Base-by-base conservation (phyloP, 2,329 filamentous ascomycete species). In the Didymella segeticola region DNA sequence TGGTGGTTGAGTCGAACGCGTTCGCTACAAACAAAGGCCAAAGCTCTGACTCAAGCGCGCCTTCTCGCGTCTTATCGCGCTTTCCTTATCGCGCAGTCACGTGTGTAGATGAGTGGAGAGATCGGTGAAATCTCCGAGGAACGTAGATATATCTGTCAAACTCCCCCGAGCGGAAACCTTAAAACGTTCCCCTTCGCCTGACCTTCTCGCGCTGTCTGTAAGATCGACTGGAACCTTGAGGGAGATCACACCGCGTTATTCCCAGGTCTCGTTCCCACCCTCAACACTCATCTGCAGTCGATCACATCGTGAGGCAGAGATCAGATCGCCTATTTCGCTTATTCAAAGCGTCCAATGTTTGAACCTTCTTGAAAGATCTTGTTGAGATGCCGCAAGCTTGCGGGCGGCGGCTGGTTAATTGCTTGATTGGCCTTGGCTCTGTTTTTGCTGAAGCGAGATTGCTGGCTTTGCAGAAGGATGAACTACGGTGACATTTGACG, bases 21-120 rank as follows among this genome's bases (percentile, higher is more conserved):
- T 36, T 20, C n/a, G n/a, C 27, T 14, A 33, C 17, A 54, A 48
- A 48, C 43, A 48, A 48, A 17, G 20, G 22, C 34, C 45, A 46
- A 53, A 39, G 38, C 43, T 53, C 45, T 54, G 51, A 54, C 51
- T 54, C 51, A 30, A 17, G 42, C 47, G 39, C 47, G 39, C 39
- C 30, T 37, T 34, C 30, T 47, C 34, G 26, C 42, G 42, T 36
- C 27, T 43, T 47, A 43, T 38, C 39, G 45, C 38, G 38, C 26
- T 10, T 29, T 23, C 14, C 45, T 49, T 54, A 54, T 54, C 51
- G n/a, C 51, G 51, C 15, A 20, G 34, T 54, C 51, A 54, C 51
- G 51, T 54, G 51, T 10, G 7, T 11, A n/a, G 8, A 20, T 20
- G 1, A n/a, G 5, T 6, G 2, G 14, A n/a, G 25, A 22, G 19